phyloP scores from a whole-genome alignment of 441 rosid genomes.

The Raphanus hybrid region DNA sequence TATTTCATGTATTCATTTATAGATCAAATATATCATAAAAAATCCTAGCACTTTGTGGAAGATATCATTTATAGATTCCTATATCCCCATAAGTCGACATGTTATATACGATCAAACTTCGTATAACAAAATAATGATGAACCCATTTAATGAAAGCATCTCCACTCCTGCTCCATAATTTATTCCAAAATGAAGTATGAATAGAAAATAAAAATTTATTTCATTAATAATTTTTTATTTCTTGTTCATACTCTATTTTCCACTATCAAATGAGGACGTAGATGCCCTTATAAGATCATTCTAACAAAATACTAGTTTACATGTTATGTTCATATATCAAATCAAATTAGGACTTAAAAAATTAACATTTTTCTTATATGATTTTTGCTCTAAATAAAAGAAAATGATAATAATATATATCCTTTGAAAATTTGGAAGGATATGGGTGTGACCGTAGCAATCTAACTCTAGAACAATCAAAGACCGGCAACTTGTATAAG shows the following conservation, averaged over 20 bases:
- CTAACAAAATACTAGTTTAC: background rate
- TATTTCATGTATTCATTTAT: background rate
- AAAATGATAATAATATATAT: background rate
- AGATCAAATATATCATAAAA: background rate
- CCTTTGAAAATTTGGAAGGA: background rate
- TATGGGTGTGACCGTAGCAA: background rate
- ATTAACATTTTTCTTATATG: background rate
- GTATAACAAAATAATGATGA: background rate
- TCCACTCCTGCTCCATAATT: too few relatives aligned
- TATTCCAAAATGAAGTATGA: too few relatives aligned
- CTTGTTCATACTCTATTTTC: too few relatives aligned
- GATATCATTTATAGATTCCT: background rate
- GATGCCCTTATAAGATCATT: background rate
- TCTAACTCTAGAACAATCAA: background rate
- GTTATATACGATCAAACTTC: background rate
- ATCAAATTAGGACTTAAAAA: background rate
- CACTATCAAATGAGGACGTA: too few relatives aligned
- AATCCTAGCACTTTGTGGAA: background rate
- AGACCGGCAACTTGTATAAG: constrained; percentile 1
- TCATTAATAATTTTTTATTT: too few relatives aligned
- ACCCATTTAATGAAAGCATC: background rate
- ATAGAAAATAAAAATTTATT: too few relatives aligned
- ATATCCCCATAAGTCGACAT: background rate
- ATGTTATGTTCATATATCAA: background rate
- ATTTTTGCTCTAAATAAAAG: background rate